A percentile compares a stretch with the other conserved stretches of the same genome.
Conservation (phyloP, 2,329 filamentous ascomycete species). For the Colletotrichum tropicale region DNA sequence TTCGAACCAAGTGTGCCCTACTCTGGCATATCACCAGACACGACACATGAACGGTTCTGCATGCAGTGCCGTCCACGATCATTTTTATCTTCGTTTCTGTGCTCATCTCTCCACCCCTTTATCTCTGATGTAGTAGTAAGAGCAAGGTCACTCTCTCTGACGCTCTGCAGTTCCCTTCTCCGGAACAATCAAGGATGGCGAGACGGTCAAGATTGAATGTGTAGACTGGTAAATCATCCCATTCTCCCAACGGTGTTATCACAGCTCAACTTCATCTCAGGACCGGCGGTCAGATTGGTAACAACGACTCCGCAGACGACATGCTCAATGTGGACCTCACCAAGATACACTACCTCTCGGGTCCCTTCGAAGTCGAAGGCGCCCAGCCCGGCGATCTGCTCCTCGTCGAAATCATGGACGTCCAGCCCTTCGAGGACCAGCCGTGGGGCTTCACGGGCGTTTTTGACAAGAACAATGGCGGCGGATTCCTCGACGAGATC, state of each 20-base stretch:
- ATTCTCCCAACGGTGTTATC: constrained; percentile 25
- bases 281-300: constrained; percentile 82
- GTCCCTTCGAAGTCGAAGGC: constrained; percentile 85
- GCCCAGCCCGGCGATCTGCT: constrained; percentile 86
- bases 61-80: neutral
- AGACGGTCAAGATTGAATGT: constrained; percentile 93
- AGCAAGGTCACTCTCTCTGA: neutral
- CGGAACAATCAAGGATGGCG: constrained; percentile 77
- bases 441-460: constrained; percentile 92
- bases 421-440: constrained; percentile 83
- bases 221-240: constrained; percentile 68
- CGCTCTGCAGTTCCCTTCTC: constrained; percentile 68
- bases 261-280: constrained; percentile 33
- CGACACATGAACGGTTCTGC: neutral
- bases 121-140: neutral
- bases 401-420: constrained; percentile 89
- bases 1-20: neutral
- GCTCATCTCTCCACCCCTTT: neutral
- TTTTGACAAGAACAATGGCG: constrained; percentile 81
- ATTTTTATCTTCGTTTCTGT: neutral
- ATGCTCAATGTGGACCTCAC: constrained; percentile 84
- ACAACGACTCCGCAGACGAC: constrained; percentile 91
- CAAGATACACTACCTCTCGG: constrained; percentile 84
- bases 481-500: constrained; percentile 85
- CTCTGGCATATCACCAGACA: neutral